Percentiles rank a stretch among this genome's conserved stretches.
Conservation (phyloP, 208 protist species). For the Acanthamoeba quina region DNA sequence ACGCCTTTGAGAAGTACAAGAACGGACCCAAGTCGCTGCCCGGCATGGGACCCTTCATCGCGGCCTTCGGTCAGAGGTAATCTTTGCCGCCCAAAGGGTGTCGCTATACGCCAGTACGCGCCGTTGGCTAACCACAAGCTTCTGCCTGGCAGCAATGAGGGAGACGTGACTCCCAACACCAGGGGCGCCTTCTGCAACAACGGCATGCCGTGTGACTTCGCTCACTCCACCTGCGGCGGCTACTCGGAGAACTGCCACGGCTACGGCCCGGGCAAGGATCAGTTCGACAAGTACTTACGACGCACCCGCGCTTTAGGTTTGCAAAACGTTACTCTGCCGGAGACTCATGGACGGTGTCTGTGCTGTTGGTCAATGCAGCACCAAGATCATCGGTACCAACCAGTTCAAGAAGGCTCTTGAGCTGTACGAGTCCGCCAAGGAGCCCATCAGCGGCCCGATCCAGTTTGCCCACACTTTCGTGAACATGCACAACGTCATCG, state of each 20-base stretch:
- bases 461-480: slow-evolving; percentile 58
- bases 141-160: slow-evolving; percentile 74
- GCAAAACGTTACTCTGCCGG: neutral
- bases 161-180: slow-evolving; percentile 85
- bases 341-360: neutral
- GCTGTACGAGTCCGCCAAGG: slow-evolving; percentile 27
- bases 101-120: neutral
- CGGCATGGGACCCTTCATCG: slow-evolving; percentile 82
- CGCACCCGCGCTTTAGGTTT: neutral
- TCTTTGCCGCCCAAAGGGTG: neutral
- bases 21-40: slow-evolving; percentile 72
- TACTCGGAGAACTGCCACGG: slow-evolving; percentile 79
- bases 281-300: neutral
- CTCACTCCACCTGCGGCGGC: slow-evolving; percentile 77
- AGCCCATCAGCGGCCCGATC: slow-evolving; percentile 21
- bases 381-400: slow-evolving; percentile 82
- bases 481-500: slow-evolving; percentile 26
- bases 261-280: slow-evolving; percentile 77
- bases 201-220: slow-evolving; percentile 76
- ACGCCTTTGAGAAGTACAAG: slow-evolving; percentile 79
- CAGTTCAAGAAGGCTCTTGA: slow-evolving; percentile 70
- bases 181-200: slow-evolving; percentile 78
- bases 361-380: slow-evolving; percentile 69
- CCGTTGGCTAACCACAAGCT: neutral
- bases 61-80: slow-evolving; percentile 82